Evolutionary conservation across 164 flowering plant species (phyloP).

Genomic region (Nelumbo lutea): DNA sequence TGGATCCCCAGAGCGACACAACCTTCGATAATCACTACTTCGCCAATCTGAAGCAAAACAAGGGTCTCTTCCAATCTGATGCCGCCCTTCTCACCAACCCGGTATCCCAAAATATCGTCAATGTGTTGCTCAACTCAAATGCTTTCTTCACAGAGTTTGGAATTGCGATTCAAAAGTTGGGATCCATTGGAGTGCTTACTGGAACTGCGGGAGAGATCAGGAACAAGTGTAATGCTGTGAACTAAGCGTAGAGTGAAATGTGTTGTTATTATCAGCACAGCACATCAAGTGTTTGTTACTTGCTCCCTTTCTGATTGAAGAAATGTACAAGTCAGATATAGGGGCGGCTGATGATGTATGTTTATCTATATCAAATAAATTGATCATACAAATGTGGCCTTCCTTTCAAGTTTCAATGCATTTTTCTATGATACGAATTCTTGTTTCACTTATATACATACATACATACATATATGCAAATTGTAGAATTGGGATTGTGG

Average conservation of each 20-base stretch:
- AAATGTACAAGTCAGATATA: too few relatives aligned
- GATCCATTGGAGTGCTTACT: constrained; percentile 30
- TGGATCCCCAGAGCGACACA: constrained; percentile 30
- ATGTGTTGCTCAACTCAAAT: background rate
- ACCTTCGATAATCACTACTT: constrained; percentile 34
- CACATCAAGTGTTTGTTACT: too few relatives aligned
- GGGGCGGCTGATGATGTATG: too few relatives aligned
- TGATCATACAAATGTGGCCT: too few relatives aligned
- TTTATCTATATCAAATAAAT: too few relatives aligned
- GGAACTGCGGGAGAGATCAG: constrained; percentile 36
- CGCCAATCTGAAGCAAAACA: constrained; percentile 7
- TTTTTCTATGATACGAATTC: too few relatives aligned
- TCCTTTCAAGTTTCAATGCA: too few relatives aligned
- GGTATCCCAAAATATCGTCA: constrained; percentile 6
- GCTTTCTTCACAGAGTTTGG: constrained; percentile 22
- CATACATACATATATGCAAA: too few relatives aligned
- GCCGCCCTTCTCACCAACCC: constrained; percentile 34
- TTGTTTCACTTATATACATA: too few relatives aligned
- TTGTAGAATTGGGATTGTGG: too few relatives aligned
- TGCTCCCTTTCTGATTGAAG: too few relatives aligned
- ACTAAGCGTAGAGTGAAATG: background rate
- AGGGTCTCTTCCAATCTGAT: constrained; percentile 42
- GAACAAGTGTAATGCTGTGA: constrained; percentile 17
- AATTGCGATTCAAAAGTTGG: constrained; percentile 31
- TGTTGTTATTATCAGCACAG: too few relatives aligned